phyloP scores from a whole-genome alignment of 441 rosid genomes.

The Erodium trifolium region DNA sequence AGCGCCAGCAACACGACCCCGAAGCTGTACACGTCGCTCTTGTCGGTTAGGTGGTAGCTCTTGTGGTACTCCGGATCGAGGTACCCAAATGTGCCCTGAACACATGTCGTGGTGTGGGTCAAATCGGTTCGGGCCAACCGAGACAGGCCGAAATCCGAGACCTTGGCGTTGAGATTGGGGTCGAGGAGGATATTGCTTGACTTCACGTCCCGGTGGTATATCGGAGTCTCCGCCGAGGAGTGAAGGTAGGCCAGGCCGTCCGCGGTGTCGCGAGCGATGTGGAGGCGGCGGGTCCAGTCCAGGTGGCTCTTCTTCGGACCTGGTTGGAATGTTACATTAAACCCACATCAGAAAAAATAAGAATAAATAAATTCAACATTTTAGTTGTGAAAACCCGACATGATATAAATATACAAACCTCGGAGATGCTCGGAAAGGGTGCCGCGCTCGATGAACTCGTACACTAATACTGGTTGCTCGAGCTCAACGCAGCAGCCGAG shows the following conservation, averaged over 20 bases:
- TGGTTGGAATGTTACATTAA: too few species aligned
- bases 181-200: conserved; percentile 51
- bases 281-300: conserved; percentile 37
- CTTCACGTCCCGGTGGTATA: conserved; percentile 49
- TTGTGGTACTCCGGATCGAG: too few species aligned
- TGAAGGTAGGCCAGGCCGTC: conserved; percentile 50
- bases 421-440: conserved; percentile 38
- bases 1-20: conserved; percentile 25
- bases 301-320: conserved; percentile 1
- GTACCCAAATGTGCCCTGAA: conserved; percentile 52
- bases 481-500: conserved; percentile 62
- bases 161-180: conserved; percentile 36
- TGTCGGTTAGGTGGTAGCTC: conserved; percentile 44
- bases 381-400: too few species aligned
- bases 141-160: conserved; percentile 52
- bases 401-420: neutral
- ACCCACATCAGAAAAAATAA: too few species aligned
- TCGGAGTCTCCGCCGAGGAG: conserved; percentile 37
- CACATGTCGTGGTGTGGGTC: conserved; percentile 51
- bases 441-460: conserved; percentile 44
- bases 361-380: too few species aligned
- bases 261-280: conserved; percentile 40
- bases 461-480: conserved; percentile 44
- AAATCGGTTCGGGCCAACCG: conserved; percentile 39
- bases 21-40: conserved; percentile 48